Base-by-base conservation (phyloP, 139 green algal genomes). In the Coelastrella sp. region DNA sequence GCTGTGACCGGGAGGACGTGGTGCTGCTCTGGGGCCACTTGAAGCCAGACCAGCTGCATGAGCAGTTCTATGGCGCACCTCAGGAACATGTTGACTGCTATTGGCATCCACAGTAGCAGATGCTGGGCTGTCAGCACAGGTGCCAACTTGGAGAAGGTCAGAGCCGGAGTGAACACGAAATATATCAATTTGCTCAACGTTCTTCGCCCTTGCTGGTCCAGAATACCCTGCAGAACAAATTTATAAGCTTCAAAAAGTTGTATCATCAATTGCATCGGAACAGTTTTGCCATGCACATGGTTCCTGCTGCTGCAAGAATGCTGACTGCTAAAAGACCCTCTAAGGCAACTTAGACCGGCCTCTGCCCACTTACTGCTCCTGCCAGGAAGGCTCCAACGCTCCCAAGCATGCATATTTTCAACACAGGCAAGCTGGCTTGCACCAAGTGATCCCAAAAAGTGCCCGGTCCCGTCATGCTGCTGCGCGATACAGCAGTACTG, bases 71-170 rank as follows among this genome's bases (percentile, higher is more conserved):
- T 49, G 35, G 35, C 35, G 35, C 61, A 92, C 89, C 91, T 92
- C 57, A 92, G 20, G 15, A 89, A 63, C 80, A 89, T 85, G 57
- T 94, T 94, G 73, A 92, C 79, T 11, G 82, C 79, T 25, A 94
- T 65, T 0, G 87, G 83, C 89, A 91, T 87, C 89, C 89, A 94
- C 8, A 75, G 12, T 24, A 87, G 19, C 6, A 94, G 59, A 6
- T 91, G 86, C 1, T 70, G 57, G 0, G 85, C 49, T 25, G 89
- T 84, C 20, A 94, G 85, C 24, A 90, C 85, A 6, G 85, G 66
- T 8, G 80, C 89, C 35, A 94, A 25, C 66, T 92, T 92, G 9
- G 75, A 85, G 74, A 92, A 94, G 10, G 89, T 91, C 63, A 94
- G 58, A 35, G 19, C 27, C n/a, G 91, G 91, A 14, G 91, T 91